Evolutionary conservation across 225 moss, liverwort and hornwort species (phyloP), one percentile per base, ranked within the genome.

Genomic region (Pseudisothecium myosuroides): DNA sequence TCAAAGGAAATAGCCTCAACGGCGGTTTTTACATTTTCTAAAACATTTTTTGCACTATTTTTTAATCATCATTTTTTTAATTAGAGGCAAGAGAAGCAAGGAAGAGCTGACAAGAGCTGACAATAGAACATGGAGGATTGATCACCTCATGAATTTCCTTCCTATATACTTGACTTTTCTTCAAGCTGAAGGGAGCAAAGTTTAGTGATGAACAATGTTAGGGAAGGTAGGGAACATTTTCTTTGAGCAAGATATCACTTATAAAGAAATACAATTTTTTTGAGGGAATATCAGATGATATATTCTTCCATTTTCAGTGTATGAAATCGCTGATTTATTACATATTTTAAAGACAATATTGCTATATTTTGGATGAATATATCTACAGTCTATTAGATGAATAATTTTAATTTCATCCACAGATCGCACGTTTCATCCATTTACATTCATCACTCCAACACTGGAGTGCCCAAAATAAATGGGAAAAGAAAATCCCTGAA

Each of bases 211-310:
- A 18, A 17, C 17, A 56, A 37, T 56, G 4, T 37, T 23, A 80
- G 14, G 10, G 14, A 36, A 37, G 5, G 6, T 2, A 55, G 4
- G 6, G 3, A 52, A 2, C 0, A 2, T 0, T 16, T 22, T 23
- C 37, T 34, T 14, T 5, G 6, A 55, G 5, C 37, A 37, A 55
- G 37, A 37, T 37, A 24, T 54, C 15, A 24, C 2, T 54, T 9
- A 9, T 14, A 77, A 55, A 4, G n/a, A 1, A 4, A 9, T 37
- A 15, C 0, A 22, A 31, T 1, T 77, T 77, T 77, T 14, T 23
- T 5, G 3, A 52, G 9, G 8, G 21, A 36, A 54, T 52, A 22
- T 8, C 22, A 54, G 6, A 5, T 0, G 0, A 37, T 13, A 24
- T 37, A 2, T 37, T 78, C 16, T 37, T 5, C 9, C 2, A 55